phyloP scores from a whole-genome alignment of 331 rosid genomes.

The Cydonia oblonga region DNA sequence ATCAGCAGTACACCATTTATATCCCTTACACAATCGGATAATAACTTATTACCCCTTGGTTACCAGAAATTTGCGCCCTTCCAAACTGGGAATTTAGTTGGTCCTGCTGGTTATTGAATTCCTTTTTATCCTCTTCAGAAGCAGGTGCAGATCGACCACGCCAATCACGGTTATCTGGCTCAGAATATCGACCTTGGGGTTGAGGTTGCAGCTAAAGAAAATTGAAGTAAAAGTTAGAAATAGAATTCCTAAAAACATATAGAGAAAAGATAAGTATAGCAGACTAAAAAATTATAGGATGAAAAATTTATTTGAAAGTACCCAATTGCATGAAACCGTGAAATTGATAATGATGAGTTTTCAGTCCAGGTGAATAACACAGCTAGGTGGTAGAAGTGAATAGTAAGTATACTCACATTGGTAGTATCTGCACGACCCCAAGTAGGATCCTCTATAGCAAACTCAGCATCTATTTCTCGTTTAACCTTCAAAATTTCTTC shows the following conservation, averaged over 20 bases:
- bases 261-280: neutral
- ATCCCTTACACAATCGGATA: constrained; percentile 3
- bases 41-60: constrained; percentile 54
- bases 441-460: constrained; percentile 70
- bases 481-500: constrained; percentile 62
- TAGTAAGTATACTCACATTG: constrained; percentile 37
- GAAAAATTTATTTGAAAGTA: neutral
- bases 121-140: constrained; percentile 58
- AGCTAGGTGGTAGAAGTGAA: neutral
- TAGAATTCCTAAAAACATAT: neutral
- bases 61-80: constrained; percentile 43
- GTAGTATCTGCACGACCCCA: constrained; percentile 65
- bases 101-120: constrained; percentile 25
- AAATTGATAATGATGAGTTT: neutral
- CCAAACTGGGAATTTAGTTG: constrained; percentile 21
- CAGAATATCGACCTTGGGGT: constrained; percentile 62
- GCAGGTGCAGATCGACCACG: constrained; percentile 69
- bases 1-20: neutral
- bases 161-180: constrained; percentile 91
- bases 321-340: neutral
- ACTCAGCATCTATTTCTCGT: constrained; percentile 62
- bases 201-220: constrained; percentile 36
- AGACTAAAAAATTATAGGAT: neutral
- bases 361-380: neutral
- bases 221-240: neutral